These are phyloP conservation scores for Rhizoclosmatium sp. DNA, from an alignment of 192 early-diverging fungal species.

Conservation along the genomic window DNA sequence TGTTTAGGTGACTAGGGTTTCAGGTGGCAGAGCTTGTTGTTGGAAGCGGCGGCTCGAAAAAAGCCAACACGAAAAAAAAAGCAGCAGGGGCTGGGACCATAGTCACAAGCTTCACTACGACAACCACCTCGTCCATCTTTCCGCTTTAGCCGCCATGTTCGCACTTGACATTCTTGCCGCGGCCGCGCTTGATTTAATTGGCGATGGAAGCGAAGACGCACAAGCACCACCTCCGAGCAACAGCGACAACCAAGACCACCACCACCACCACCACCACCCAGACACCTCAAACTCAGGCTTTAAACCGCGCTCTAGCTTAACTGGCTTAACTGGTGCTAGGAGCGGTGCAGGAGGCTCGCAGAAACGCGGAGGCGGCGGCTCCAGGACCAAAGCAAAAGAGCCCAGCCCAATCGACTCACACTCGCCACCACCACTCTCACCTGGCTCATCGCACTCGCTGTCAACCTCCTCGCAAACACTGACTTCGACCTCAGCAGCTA, in stretches of 20 bases:
- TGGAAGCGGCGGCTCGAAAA: too few species aligned
- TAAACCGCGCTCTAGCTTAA: not conserved
- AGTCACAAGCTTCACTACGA: not conserved
- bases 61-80: too few species aligned
- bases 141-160: slow-evolving; percentile 7
- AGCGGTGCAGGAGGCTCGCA: too few species aligned
- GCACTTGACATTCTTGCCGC: slow-evolving; percentile 17
- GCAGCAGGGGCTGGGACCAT: too few species aligned
- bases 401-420: not conserved
- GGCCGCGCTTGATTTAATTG: not conserved
- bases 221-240: not conserved
- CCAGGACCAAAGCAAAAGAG: not conserved
- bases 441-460: not conserved
- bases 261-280: not conserved
- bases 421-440: not conserved
- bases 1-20: too few species aligned
- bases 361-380: not conserved
- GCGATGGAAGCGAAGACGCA: not conserved
- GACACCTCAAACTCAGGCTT: not conserved
- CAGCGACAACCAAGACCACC: not conserved
- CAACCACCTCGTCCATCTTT: not conserved
- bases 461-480: not conserved
- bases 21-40: too few species aligned
- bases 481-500: not conserved
- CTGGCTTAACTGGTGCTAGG: too few species aligned